Evolutionary conservation across 192 early-diverging fungal species (phyloP).

Genomic region (Chytriomyces hyalinus): DNA sequence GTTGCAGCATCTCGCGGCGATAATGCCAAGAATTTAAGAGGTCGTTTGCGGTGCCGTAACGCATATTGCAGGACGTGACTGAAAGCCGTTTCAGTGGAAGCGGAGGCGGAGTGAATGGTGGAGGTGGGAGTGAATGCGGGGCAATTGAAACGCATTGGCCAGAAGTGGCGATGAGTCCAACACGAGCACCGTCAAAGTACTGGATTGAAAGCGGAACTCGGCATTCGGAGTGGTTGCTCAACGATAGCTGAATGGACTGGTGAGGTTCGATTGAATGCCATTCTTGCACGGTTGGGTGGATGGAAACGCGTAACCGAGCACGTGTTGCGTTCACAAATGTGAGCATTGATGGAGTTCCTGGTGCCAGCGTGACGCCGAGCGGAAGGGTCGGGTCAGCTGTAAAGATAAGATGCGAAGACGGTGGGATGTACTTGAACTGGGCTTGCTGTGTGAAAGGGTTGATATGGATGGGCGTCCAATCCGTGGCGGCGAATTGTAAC

Average conservation of each 20-base stretch:
- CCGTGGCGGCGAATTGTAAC: background rate
- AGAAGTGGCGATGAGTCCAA: background rate
- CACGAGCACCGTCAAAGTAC: slow-evolving; percentile 13
- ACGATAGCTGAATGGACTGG: background rate
- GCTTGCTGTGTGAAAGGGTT: background rate
- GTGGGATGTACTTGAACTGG: background rate
- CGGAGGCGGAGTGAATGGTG: background rate
- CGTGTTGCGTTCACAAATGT: background rate
- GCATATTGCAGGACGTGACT: slow-evolving; percentile 3
- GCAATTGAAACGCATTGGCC: background rate
- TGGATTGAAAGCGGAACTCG: background rate
- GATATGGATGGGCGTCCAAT: background rate
- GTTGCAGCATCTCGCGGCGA: slow-evolving; percentile 2
- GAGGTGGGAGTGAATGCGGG: background rate
- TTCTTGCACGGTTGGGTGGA: background rate
- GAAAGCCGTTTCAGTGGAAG: background rate
- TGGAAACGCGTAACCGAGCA: background rate
- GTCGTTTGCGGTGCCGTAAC: slow-evolving; percentile 6
- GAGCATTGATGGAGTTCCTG: background rate
- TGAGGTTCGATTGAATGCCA: background rate
- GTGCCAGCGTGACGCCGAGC: background rate
- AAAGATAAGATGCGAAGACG: background rate
- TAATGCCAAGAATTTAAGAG: slow-evolving; percentile 5
- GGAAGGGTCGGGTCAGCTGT: background rate
- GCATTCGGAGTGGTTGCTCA: background rate